Conservation (phyloP, 768 basidiomycete species). For the Mycena alexandri region DNA sequence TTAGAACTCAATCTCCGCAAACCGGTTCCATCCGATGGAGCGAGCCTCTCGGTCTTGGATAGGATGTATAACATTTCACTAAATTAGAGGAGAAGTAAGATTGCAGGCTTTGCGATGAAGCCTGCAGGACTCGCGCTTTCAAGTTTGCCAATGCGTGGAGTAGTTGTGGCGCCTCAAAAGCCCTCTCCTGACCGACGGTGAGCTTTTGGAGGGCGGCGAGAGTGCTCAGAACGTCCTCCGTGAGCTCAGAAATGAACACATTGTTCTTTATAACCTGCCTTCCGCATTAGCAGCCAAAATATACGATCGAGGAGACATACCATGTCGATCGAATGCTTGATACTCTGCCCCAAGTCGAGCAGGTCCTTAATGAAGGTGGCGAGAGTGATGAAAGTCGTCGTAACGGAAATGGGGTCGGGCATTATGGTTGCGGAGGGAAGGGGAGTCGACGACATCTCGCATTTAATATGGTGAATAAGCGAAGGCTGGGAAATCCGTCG, state of each 20-base stretch:
- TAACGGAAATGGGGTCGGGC: too few relatives aligned
- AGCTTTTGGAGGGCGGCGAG: slow-evolving; percentile 1
- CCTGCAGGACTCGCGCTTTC: slow-evolving; percentile 21
- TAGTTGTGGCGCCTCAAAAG: slow-evolving; percentile 19
- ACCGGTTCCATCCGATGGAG: neutral
- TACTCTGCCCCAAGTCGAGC: slow-evolving; percentile 20
- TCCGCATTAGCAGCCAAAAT: neutral
- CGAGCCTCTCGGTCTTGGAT: neutral
- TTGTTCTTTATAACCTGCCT: slow-evolving; percentile 24
- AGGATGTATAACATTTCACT: slow-evolving; percentile 27
- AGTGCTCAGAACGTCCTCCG: slow-evolving; percentile 18
- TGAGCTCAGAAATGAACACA: slow-evolving; percentile 4
- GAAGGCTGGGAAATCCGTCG: too few relatives aligned
- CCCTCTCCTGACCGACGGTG: neutral
- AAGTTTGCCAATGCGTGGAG: slow-evolving; percentile 21
- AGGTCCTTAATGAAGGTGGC: slow-evolving; percentile 31
- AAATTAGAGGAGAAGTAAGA: neutral
- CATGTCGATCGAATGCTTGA: slow-evolving; percentile 26
- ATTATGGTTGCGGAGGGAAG: too few relatives aligned
- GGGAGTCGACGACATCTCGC: too few relatives aligned
- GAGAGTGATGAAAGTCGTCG: slow-evolving; percentile 17
- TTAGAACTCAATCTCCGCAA: slow-evolving; percentile 19
- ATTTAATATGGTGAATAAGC: too few relatives aligned
- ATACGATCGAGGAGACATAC: neutral
- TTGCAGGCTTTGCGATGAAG: neutral